phyloP scores from a whole-genome alignment of 495 filamentous ascomycete species.

The Cercophora sp. region DNA sequence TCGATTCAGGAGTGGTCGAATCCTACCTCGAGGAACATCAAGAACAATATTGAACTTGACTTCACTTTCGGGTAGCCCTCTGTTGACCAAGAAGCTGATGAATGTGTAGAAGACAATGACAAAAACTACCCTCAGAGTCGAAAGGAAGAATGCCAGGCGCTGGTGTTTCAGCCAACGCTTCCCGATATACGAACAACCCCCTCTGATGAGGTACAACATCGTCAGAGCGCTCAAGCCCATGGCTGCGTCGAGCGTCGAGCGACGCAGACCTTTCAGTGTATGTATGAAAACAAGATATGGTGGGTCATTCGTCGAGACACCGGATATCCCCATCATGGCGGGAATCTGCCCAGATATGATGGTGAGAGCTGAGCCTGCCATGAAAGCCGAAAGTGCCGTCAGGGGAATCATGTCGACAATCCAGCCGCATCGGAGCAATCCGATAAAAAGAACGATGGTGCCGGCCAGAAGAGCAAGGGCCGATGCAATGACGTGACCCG shows the following conservation, averaged over 20 bases:
- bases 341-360: constrained; percentile 88
- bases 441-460: constrained; percentile 75
- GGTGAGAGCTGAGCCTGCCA: constrained; percentile 94
- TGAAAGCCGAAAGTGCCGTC: constrained; percentile 89
- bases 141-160: constrained; percentile 82
- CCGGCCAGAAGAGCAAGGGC: constrained; percentile 77
- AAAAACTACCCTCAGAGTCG: constrained; percentile 85
- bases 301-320: constrained; percentile 69
- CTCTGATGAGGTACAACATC: constrained; percentile 80
- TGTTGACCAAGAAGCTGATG: constrained; percentile 83
- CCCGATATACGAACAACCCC: constrained; percentile 59
- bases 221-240: constrained; percentile 82
- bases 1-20: too few species aligned
- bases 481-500: constrained; percentile 64
- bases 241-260: constrained; percentile 71
- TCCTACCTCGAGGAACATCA: constrained; percentile 73
- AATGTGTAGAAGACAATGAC: constrained; percentile 91
- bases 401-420: constrained; percentile 95
- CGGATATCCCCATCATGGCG: constrained; percentile 76
- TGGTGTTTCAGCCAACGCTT: constrained; percentile 64
- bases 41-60: constrained; percentile 66
- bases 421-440: constrained; percentile 76
- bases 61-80: constrained; percentile 39
- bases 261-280: constrained; percentile 70
- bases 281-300: constrained; percentile 87